These are phyloP conservation scores for Xerocomus amazonicus DNA, from an alignment of 1,284 basidiomycete species.

Conservation along the genomic window DNA sequence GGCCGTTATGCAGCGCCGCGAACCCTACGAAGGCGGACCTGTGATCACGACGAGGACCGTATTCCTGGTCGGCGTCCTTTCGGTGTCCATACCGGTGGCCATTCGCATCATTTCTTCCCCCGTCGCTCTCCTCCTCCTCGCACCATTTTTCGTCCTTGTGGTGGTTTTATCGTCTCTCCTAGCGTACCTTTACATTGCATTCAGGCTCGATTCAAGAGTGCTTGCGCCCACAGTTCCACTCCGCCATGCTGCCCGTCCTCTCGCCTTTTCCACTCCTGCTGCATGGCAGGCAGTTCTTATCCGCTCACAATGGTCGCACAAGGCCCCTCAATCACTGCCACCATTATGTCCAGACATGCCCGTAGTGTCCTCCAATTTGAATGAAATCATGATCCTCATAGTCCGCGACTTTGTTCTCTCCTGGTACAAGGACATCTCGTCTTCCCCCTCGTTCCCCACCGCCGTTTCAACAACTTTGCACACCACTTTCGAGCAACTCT, in stretches of 20 bases:
- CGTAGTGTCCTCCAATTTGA: slow-evolving; percentile 62
- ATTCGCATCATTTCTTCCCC: slow-evolving; percentile 61
- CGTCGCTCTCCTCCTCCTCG: slow-evolving; percentile 58
- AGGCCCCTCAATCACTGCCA: slow-evolving; percentile 57
- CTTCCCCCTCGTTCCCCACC: slow-evolving; percentile 82
- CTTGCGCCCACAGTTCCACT: slow-evolving; percentile 36
- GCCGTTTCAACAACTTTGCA: slow-evolving; percentile 80
- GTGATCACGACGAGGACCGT: slow-evolving; percentile 45
- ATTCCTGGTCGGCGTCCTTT: slow-evolving; percentile 50
- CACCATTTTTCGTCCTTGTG: slow-evolving; percentile 53
- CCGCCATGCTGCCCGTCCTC: slow-evolving; percentile 56
- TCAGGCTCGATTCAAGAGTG: slow-evolving; percentile 50
- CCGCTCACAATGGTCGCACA: slow-evolving; percentile 80
- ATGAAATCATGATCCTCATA: slow-evolving; percentile 76
- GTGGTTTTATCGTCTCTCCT: slow-evolving; percentile 49
- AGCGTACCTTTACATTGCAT: slow-evolving; percentile 52
- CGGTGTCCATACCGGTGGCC: slow-evolving; percentile 50
- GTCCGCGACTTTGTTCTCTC: slow-evolving; percentile 79
- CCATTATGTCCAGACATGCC: slow-evolving; percentile 60
- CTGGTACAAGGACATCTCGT: slow-evolving; percentile 84
- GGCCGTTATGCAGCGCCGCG: background rate
- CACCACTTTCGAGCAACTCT: slow-evolving; percentile 55
- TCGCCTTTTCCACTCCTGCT: slow-evolving; percentile 84
- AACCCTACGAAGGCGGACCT: slow-evolving; percentile 20
- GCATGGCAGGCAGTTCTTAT: slow-evolving; percentile 87